phyloP scores from a whole-genome alignment of 768 basidiomycete genomes.

The Gautieria morchelliformis region DNA sequence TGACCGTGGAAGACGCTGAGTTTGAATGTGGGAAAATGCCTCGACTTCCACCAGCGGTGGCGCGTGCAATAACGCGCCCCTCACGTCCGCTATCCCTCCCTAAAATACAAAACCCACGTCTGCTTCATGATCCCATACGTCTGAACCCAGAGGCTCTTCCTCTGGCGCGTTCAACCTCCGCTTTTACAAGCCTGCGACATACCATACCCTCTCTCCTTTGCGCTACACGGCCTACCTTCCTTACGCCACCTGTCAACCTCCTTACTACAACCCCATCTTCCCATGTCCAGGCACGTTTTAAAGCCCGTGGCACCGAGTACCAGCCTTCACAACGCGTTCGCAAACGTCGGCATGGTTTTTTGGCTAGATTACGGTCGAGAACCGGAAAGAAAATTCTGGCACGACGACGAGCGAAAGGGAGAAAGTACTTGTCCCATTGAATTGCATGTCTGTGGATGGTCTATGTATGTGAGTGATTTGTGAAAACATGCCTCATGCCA shows the following conservation, averaged over 20 bases:
- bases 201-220: neutral
- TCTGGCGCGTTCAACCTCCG: slow-evolving; percentile 17
- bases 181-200: slow-evolving; percentile 30
- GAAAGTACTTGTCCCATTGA: slow-evolving; percentile 76
- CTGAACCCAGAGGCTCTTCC: slow-evolving; percentile 16
- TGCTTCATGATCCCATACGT: neutral
- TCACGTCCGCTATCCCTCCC: slow-evolving; percentile 3
- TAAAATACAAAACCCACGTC: neutral
- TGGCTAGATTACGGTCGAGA: slow-evolving; percentile 59
- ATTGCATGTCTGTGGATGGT: slow-evolving; percentile 4
- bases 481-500: too few species aligned
- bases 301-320: slow-evolving; percentile 78
- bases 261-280: slow-evolving; percentile 8
- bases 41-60: slow-evolving; percentile 31
- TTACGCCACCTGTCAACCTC: neutral
- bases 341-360: slow-evolving; percentile 89
- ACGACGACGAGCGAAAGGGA: slow-evolving; percentile 63
- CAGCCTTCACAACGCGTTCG: slow-evolving; percentile 92
- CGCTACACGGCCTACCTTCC: neutral
- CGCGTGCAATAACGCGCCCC: slow-evolving; percentile 27
- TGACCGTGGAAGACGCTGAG: too few species aligned
- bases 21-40: slow-evolving; percentile 24
- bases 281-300: slow-evolving; percentile 46
- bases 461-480: too few species aligned
- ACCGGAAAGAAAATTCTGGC: slow-evolving; percentile 65